Conservation (phyloP, 1,139 yeast genomes). For the Candida smagusa region DNA sequence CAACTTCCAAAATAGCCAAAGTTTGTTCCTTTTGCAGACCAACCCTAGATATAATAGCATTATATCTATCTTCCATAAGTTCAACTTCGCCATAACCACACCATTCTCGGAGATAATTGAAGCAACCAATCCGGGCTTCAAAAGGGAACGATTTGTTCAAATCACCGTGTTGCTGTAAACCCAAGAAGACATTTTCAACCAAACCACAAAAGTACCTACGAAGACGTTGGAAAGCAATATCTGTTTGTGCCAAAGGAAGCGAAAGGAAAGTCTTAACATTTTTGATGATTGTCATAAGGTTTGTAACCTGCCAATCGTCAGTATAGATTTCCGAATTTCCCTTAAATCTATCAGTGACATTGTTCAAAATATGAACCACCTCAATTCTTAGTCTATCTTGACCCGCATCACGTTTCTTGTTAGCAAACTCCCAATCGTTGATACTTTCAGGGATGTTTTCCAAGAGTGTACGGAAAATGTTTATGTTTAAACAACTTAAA, state of each 20-base stretch:
- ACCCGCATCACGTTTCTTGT: constrained; percentile 28
- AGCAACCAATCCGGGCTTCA: constrained; percentile 81
- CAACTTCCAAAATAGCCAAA: constrained; percentile 80
- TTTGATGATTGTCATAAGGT: constrained; percentile 61
- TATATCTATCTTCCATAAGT: constrained; percentile 66
- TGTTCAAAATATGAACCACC: constrained; percentile 69
- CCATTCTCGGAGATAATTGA: constrained; percentile 86
- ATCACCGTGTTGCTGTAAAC: constrained; percentile 42
- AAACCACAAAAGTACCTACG: constrained; percentile 80
- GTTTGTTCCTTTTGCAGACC: constrained; percentile 46
- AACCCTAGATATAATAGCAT: constrained; percentile 51
- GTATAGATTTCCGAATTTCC: constrained; percentile 48
- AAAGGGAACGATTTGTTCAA: constrained; percentile 66
- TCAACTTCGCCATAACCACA: constrained; percentile 78
- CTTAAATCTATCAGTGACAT: constrained; percentile 64
- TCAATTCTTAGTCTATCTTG: constrained; percentile 68
- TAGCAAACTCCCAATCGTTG: constrained; percentile 52
- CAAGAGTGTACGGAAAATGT: constrained; percentile 77
- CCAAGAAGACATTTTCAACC: constrained; percentile 63
- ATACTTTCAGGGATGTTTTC: constrained; percentile 72
- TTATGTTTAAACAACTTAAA: constrained; percentile 83
- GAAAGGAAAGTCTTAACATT: constrained; percentile 64
- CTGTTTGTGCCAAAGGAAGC: constrained; percentile 55
- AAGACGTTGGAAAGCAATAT: constrained; percentile 70
- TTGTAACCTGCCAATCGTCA: constrained; percentile 70